phyloP scores from a whole-genome alignment of 495 filamentous ascomycete species.

The Chaetomium cochliodes region DNA sequence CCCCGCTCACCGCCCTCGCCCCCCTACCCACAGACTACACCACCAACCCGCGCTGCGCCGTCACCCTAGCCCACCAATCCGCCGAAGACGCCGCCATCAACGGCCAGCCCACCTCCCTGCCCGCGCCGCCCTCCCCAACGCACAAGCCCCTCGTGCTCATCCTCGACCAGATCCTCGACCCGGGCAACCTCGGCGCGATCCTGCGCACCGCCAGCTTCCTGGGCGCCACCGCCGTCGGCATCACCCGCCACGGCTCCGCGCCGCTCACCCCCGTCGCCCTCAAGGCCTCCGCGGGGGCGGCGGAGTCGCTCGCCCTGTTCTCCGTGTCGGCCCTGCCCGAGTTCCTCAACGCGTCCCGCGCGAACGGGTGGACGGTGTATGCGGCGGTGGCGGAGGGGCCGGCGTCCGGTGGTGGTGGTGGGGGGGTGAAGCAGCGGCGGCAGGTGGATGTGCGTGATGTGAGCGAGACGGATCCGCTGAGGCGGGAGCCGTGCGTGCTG shows the following conservation, averaged over 20 bases:
- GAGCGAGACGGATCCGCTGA: constrained; percentile 51
- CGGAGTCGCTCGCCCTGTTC: constrained; percentile 73
- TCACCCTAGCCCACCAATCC: constrained; percentile 61
- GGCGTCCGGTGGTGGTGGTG: too few relatives aligned
- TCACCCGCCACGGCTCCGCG: constrained; percentile 66
- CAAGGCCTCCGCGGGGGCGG: constrained; percentile 83
- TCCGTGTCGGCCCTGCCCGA: constrained; percentile 59
- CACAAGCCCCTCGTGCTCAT: constrained; percentile 83
- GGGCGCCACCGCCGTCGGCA: constrained; percentile 72
- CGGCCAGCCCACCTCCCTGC: constrained; percentile 52
- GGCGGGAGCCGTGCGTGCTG: constrained; percentile 65
- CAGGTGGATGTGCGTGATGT: constrained; percentile 37
- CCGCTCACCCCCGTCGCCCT: constrained; percentile 70
- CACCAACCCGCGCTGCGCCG: constrained; percentile 23
- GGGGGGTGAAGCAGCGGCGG: constrained; percentile 27
- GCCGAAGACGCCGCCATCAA: constrained; percentile 70
- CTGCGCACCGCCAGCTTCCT: constrained; percentile 82
- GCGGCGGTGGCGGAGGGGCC: constrained; percentile 61
- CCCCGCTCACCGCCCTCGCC: constrained; percentile 63
- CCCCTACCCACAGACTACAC: constrained; percentile 42
- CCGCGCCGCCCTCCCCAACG: constrained; percentile 38
- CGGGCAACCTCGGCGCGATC: constrained; percentile 87
- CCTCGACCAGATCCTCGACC: constrained; percentile 82
- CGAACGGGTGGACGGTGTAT: constrained; percentile 78
- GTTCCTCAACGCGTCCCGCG: constrained; percentile 66